Evolutionary conservation across 305 asterid species (phyloP).

Genomic region (Fraxinus paxiana): DNA sequence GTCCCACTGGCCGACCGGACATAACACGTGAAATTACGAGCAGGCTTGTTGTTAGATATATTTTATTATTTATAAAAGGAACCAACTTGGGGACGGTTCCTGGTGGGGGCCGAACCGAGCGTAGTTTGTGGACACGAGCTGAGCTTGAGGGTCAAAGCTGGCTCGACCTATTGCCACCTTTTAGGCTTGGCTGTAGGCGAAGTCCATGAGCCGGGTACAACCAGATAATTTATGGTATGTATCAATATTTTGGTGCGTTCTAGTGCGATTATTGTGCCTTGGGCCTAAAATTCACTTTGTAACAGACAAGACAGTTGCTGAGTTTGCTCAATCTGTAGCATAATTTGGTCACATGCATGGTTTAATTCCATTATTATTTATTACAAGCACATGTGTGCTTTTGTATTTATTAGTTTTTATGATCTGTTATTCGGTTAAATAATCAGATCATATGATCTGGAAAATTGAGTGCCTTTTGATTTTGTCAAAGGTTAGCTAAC

Average conservation of each 20-base stretch:
- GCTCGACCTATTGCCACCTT: too few species aligned
- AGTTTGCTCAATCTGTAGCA: constrained; percentile 1
- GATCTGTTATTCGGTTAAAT: not conserved
- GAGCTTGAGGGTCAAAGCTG: not conserved
- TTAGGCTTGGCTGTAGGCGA: not conserved
- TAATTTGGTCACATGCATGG: constrained; percentile 18
- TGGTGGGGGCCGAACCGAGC: too few species aligned
- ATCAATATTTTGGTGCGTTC: not conserved
- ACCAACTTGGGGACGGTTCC: not conserved
- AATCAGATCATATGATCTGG: not conserved
- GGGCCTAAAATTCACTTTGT: not conserved
- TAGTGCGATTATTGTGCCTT: not conserved
- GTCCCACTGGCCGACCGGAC: not conserved
- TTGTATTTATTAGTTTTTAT: not conserved
- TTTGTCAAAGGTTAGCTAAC: not conserved
- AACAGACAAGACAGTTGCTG: not conserved
- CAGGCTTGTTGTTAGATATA: not conserved
- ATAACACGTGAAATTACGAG: not conserved
- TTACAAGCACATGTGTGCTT: not conserved
- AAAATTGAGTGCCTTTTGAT: not conserved
- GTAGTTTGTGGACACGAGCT: not conserved
- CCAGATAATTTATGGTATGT: not conserved
- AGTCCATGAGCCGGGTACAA: not conserved
- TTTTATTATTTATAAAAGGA: not conserved
- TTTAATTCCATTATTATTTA: not conserved